These are phyloP conservation scores for Coelastrella sp. DNA, from an alignment of 139 green algal genomes.

Conservation along the genomic window DNA sequence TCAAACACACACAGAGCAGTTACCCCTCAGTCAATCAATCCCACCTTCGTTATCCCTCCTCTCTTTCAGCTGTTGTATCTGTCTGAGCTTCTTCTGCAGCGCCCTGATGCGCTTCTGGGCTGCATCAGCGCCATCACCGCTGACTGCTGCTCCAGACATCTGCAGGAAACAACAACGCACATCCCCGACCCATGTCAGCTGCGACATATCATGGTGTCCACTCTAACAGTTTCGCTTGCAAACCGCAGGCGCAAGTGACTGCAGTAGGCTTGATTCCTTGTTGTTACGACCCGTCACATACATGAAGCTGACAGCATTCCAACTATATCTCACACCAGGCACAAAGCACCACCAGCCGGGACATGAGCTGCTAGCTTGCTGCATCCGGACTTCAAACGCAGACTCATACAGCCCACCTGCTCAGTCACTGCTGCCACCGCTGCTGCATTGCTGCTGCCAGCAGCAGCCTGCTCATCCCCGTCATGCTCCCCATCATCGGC, in stretches of 20 bases:
- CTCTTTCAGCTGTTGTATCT: constrained; percentile 80
- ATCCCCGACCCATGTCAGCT: not conserved
- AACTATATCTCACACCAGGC: no score
- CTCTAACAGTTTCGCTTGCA: no score
- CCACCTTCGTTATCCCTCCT: constrained; percentile 54
- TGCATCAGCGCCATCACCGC: constrained; percentile 53
- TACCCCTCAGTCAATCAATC: not conserved
- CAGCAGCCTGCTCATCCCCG: not conserved
- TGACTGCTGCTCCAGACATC: not conserved
- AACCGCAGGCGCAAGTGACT: no score
- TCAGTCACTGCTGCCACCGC: not conserved
- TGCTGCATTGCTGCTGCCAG: constrained; percentile 31
- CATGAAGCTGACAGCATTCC: no score
- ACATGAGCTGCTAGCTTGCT: no score
- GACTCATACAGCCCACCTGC: not conserved
- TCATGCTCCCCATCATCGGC: constrained; percentile 31
- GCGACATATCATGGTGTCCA: no score
- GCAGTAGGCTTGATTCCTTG: no score
- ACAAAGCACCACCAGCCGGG: no score
- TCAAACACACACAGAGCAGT: no score
- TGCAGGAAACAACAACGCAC: not conserved
- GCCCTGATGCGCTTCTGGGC: constrained; percentile 65
- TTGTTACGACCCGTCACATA: no score
- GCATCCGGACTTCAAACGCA: not conserved
- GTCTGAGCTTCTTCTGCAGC: constrained; percentile 85